phyloP scores from a whole-genome alignment of 306 rosid species.

The Fragaria vesca region DNA sequence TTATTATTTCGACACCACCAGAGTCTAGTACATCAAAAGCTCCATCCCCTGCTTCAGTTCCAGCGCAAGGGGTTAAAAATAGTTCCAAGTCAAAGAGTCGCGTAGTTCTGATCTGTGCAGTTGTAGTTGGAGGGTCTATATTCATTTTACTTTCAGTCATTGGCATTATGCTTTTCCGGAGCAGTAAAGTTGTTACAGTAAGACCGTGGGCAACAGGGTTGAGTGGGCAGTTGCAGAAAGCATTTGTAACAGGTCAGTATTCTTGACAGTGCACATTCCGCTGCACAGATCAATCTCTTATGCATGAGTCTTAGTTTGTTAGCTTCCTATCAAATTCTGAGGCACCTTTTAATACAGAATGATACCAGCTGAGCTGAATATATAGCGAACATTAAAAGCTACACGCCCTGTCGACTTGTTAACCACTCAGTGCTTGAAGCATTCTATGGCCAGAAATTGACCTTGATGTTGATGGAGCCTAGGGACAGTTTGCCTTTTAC shows the following conservation, averaged over 20 bases:
- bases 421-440: too few relatives aligned
- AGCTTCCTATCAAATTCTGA: not conserved
- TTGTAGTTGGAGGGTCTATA: conserved; percentile 49
- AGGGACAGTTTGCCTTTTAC: too few relatives aligned
- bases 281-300: not conserved
- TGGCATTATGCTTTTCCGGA: conserved; percentile 44
- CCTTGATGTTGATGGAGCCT: too few relatives aligned
- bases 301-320: not conserved
- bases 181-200: conserved; percentile 65
- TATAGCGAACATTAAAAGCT: not conserved
- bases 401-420: too few relatives aligned
- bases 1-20: conserved; percentile 26
- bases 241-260: conserved; percentile 73
- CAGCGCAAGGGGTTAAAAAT: conserved; percentile 26
- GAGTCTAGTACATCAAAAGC: conserved; percentile 26
- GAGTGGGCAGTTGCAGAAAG: conserved; percentile 95
- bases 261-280: not conserved
- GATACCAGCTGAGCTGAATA: not conserved
- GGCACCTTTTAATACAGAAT: conserved; percentile 1
- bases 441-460: too few relatives aligned
- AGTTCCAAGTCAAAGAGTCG: conserved; percentile 35
- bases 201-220: conserved; percentile 95
- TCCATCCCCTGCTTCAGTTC: conserved; percentile 43
- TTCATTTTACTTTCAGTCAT: conserved; percentile 42
- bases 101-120: conserved; percentile 39